These are phyloP conservation scores for Taxawa tesnikishii DNA, from an alignment of 2,329 filamentous ascomycete species.

Conservation along the genomic window DNA sequence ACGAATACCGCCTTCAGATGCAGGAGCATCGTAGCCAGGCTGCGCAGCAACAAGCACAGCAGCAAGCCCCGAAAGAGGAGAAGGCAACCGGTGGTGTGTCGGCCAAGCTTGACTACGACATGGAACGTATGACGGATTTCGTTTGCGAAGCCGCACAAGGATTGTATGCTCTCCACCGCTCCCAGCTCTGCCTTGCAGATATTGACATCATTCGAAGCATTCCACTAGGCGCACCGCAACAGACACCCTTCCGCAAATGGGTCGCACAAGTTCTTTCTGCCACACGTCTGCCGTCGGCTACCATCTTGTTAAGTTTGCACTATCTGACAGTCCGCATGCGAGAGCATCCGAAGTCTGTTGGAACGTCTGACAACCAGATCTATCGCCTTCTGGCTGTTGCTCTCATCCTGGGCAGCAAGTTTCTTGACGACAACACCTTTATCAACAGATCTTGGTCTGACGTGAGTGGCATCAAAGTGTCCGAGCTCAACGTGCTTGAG, in stretches of 20 bases:
- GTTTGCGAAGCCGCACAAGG: conserved; percentile 77
- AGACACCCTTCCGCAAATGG: conserved; percentile 73
- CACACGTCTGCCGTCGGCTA: conserved; percentile 79
- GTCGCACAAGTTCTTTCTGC: conserved; percentile 83
- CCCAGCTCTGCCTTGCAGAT: conserved; percentile 46
- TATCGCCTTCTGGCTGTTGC: conserved; percentile 81
- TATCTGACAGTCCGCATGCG: conserved; percentile 71
- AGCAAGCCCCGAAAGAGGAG: conserved; percentile 41
- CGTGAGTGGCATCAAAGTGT: conserved; percentile 77
- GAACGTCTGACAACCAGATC: conserved; percentile 51
- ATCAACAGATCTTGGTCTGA: conserved; percentile 96
- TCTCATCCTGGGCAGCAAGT: conserved; percentile 83
- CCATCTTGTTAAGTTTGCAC: conserved; percentile 80
- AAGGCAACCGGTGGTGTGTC: conserved; percentile 75
- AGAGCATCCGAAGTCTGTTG: conserved; percentile 23
- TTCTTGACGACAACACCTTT: conserved; percentile 93
- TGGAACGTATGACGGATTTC: conserved; percentile 92
- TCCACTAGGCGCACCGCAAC: conserved; percentile 43
- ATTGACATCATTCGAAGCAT: conserved; percentile 54
- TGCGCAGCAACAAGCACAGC: conserved; percentile 26
- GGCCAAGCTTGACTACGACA: conserved; percentile 90
- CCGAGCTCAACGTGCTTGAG: conserved; percentile 75
- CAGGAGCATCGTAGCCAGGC: conserved; percentile 22
- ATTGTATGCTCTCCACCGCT: conserved; percentile 50
- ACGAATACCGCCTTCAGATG: conserved; percentile 26